A percentile compares a stretch with the other conserved stretches of the same genome.
These are phyloP conservation scores for Ascochyta viciae-villosae DNA, from an alignment of 2,329 filamentous ascomycete genomes.

Conservation along the genomic window DNA sequence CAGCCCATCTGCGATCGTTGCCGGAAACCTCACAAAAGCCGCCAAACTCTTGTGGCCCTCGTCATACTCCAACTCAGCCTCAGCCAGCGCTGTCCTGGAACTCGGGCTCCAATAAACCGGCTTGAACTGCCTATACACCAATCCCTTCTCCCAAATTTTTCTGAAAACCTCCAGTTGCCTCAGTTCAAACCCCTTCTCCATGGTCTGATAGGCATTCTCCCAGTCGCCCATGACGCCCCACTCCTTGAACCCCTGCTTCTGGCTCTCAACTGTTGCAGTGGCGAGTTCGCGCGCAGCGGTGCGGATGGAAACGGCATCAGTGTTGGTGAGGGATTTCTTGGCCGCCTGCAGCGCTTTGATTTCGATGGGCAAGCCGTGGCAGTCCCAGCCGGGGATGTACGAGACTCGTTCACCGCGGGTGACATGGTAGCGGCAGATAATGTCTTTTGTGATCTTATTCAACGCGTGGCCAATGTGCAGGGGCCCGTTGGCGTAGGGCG, in stretches of 20 bases:
- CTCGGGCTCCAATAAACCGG: constrained; percentile 89
- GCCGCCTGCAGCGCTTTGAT: constrained; percentile 81
- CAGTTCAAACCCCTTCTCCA: constrained; percentile 78
- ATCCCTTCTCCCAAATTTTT: constrained; percentile 70
- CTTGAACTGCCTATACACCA: constrained; percentile 80
- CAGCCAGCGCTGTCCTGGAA: constrained; percentile 78
- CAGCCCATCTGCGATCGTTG: constrained; percentile 59
- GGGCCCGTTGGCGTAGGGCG: constrained; percentile 92
- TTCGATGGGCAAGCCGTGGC: constrained; percentile 96
- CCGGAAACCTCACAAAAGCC: constrained; percentile 81
- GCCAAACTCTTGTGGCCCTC: constrained; percentile 75
- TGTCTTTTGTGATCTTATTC: constrained; percentile 97
- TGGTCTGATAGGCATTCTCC: constrained; percentile 78
- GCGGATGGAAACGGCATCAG: constrained; percentile 64
- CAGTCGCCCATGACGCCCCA: constrained; percentile 85
- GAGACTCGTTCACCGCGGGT: constrained; percentile 77
- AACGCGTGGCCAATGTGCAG: constrained; percentile 93
- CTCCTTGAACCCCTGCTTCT: constrained; percentile 75
- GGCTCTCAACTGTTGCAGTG: constrained; percentile 70
- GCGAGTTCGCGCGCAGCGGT: constrained; percentile 71
- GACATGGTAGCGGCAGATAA: constrained; percentile 83
- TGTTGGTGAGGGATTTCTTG: constrained; percentile 48
- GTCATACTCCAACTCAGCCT: constrained; percentile 84
- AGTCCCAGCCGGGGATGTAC: constrained; percentile 96
- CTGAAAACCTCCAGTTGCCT: constrained; percentile 78